Conservation (phyloP, 2,329 filamentous ascomycete species). For the Aspergillus neotritici region DNA sequence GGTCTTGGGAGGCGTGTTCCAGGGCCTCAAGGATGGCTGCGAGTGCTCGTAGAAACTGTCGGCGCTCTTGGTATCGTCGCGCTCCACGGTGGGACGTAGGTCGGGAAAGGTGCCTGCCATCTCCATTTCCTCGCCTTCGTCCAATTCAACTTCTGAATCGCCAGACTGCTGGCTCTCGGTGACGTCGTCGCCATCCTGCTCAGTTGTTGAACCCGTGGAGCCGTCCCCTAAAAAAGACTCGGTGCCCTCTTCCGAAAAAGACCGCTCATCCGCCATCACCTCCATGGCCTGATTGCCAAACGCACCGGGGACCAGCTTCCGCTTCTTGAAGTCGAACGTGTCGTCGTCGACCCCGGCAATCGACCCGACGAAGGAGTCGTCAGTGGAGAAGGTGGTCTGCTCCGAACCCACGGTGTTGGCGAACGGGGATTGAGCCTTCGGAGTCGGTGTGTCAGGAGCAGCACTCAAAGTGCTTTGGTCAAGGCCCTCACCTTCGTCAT, state of each 20-base stretch:
- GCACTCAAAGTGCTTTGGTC: conserved; percentile 48
- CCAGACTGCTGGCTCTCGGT: conserved; percentile 50
- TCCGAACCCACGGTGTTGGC: conserved; percentile 33
- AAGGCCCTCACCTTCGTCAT: conserved; percentile 51
- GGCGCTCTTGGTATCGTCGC: conserved; percentile 48
- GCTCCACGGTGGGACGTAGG: conserved; percentile 73
- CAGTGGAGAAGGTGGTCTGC: conserved; percentile 36
- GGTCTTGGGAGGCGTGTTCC: conserved; percentile 50
- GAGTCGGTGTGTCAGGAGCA: conserved; percentile 46
- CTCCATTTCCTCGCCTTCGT: conserved; percentile 70
- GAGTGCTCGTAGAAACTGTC: conserved; percentile 45
- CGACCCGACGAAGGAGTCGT: conserved; percentile 38
- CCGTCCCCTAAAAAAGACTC: conserved; percentile 90
- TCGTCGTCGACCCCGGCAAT: conserved; percentile 46
- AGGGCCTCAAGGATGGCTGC: conserved; percentile 27
- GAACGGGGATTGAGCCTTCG: conserved; percentile 31
- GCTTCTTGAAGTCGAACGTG: conserved; percentile 53
- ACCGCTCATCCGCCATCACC: conserved; percentile 46
- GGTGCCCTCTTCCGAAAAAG: conserved; percentile 32
- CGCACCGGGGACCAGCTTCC: conserved; percentile 64
- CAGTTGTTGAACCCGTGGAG: conserved; percentile 74
- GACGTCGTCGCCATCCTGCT: conserved; percentile 51
- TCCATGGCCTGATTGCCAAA: conserved; percentile 63
- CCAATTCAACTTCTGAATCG: conserved; percentile 58
- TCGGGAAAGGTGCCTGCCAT: conserved; percentile 73